phyloP scores from a whole-genome alignment of 257 asterid genomes.

The Mentha longifolia region DNA sequence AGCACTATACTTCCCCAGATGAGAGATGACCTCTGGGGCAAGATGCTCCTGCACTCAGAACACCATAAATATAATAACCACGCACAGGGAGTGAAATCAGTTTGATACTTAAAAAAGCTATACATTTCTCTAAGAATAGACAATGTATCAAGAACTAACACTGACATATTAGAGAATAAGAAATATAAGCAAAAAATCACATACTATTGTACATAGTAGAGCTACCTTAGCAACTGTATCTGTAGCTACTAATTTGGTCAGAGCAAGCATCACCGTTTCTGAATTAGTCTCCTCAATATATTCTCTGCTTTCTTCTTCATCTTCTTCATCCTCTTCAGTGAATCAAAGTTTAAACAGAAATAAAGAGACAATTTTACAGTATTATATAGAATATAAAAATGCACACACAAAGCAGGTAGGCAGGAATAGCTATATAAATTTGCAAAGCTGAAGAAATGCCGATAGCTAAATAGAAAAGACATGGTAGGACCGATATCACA shows the following conservation, averaged over 20 bases:
- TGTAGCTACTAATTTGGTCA: conserved; percentile 73
- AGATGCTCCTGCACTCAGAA: conserved; percentile 69
- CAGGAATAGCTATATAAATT: conserved; percentile 6
- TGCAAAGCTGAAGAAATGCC: neutral
- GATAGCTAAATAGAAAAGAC: too few relatives aligned
- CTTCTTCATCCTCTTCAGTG: conserved; percentile 78
- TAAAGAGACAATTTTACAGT: neutral
- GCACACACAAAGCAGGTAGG: neutral
- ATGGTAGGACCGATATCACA: conserved; percentile 5
- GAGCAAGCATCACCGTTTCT: conserved; percentile 77
- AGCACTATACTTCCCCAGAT: conserved; percentile 62
- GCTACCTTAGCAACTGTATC: conserved; percentile 82
- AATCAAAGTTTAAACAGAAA: conserved; percentile 23
- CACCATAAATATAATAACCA: neutral
- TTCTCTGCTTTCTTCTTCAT: conserved; percentile 77
- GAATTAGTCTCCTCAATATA: conserved; percentile 90
- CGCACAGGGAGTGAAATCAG: neutral
- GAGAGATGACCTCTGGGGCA: conserved; percentile 83
- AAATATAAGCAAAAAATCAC: conserved; percentile 14
- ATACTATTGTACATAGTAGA: conserved; percentile 19
- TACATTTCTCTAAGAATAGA: conserved; percentile 13
- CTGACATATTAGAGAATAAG: neutral
- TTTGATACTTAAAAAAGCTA: conserved; percentile 1
- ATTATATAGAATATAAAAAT: neutral
- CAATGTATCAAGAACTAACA: conserved; percentile 23